Evolutionary conservation across 176 grass and related monocot species (phyloP), one percentile per base, ranked within the genome.

Genomic region (barley (Hordeum vulgare)): DNA sequence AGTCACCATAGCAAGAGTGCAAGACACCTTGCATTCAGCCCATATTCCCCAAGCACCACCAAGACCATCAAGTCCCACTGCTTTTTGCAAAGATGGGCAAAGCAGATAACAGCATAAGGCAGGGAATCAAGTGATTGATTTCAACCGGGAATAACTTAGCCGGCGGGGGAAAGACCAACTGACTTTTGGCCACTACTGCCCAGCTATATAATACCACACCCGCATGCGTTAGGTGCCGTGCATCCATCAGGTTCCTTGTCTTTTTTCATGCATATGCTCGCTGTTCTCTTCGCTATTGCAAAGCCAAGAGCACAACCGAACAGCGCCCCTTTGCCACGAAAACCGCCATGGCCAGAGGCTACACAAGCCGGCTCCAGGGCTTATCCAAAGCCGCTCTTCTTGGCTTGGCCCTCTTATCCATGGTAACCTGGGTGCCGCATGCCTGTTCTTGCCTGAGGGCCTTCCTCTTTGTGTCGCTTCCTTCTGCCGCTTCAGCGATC

Each of bases 391-490:
- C 53, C 54, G 31, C 81, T n/a, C 37, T 87, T 80, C 17, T 83
- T 61, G 53, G 62, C 56, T 6, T 92, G 6, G 20, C 26, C 86
- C 18, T 89, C 34, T 70, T 97, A 1, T 89, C 77, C 35, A 78
- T 76, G 28, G 29, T 75, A 1, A 85, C 60, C 61, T 93, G 81
- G 78, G 53, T 93, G 17, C 79, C 85, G 10, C 75, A 53, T 20
- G 35, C 77, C 28, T 86, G 79, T 51, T 71, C 84, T 37, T 82
- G 56, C 65, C 3, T 82, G 1, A 74, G 41, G 64, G 15, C 23
- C 26, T 89, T 93, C 81, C 77, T 89, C 78, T 39, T 84, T n/a
- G 77, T 83, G 23, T 87, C 74, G 3, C 66, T 93, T 29, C 86
- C 80, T 9, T 71, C 53, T n/a, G 47, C 84, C 6, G 44, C 70